Percentiles rank a stretch among this genome's conserved stretches.
phyloP scores from a whole-genome alignment of 1,284 basidiomycete genomes.

The Marasmius fiardii region DNA sequence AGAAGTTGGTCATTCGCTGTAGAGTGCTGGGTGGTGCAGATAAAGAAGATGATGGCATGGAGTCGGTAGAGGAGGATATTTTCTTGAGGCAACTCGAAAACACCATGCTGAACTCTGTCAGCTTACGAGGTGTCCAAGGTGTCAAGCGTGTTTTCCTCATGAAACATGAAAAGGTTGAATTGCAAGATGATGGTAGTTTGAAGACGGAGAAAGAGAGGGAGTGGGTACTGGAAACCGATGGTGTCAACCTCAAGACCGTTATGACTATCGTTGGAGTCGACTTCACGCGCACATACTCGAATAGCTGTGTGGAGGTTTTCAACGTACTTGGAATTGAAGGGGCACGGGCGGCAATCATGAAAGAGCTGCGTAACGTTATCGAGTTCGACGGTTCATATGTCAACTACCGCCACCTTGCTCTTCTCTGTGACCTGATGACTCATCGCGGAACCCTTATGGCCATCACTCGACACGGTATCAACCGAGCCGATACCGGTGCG shows the following conservation, averaged over 20 bases:
- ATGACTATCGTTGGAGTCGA: constrained; percentile 96
- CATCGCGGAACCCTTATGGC: constrained; percentile 96
- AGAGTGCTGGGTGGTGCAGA: constrained; percentile 88
- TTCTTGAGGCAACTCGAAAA: constrained; percentile 96
- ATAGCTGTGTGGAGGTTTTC: constrained; percentile 96
- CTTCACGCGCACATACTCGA: constrained; percentile 89
- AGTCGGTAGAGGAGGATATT: constrained; percentile 87
- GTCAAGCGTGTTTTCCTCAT: constrained; percentile 95
- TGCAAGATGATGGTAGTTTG: constrained; percentile 65
- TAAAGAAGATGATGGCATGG: constrained; percentile 84
- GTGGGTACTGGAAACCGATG: constrained; percentile 98
- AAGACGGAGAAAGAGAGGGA: constrained; percentile 67
- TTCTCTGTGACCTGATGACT: constrained; percentile 98
- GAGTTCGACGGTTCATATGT: constrained; percentile 99
- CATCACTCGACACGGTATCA: constrained; percentile 99
- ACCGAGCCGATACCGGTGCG: constrained; percentile 95
- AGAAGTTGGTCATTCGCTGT: constrained; percentile 96
- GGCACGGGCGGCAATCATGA: constrained; percentile 90
- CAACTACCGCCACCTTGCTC: constrained; percentile 95
- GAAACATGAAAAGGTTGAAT: constrained; percentile 79
- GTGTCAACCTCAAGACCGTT: constrained; percentile 91
- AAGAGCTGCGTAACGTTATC: constrained; percentile 91
- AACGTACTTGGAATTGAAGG: constrained; percentile 98
- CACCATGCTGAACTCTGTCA: constrained; percentile 96
- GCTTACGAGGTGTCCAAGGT: constrained; percentile 87